These are phyloP conservation scores for Entamoeba dispar DNA, from an alignment of 208 protist species.

Conservation along the genomic window DNA sequence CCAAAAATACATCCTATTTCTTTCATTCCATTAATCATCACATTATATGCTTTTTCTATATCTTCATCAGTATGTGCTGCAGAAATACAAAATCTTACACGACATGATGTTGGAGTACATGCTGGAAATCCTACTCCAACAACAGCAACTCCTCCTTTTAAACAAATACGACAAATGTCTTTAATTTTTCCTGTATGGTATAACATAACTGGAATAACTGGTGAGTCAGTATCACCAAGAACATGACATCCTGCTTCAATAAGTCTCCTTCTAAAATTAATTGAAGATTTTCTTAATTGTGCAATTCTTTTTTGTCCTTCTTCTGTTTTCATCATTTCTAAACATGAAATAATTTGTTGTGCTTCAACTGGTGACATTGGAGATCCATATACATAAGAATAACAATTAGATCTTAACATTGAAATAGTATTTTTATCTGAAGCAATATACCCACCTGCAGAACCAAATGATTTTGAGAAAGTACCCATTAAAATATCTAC, in stretches of 20 bases:
- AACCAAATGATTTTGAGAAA: slow-evolving; percentile 55
- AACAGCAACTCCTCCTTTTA: slow-evolving; percentile 62
- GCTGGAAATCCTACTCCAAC: slow-evolving; percentile 89
- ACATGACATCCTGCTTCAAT: slow-evolving; percentile 41
- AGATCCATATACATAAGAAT: slow-evolving; percentile 46
- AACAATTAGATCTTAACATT: slow-evolving; percentile 46
- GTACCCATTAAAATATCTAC: slow-evolving; percentile 62
- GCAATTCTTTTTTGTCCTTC: background rate
- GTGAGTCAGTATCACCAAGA: slow-evolving; percentile 56
- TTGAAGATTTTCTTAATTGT: slow-evolving; percentile 11
- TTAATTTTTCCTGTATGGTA: slow-evolving; percentile 67
- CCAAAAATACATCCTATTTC: background rate
- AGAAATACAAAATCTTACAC: slow-evolving; percentile 59
- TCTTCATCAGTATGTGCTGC: slow-evolving; percentile 57
- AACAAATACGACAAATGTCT: slow-evolving; percentile 51
- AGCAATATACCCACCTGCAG: slow-evolving; percentile 48
- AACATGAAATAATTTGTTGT: slow-evolving; percentile 57
- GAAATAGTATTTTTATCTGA: slow-evolving; percentile 12
- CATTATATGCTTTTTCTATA: background rate
- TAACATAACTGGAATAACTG: slow-evolving; percentile 75
- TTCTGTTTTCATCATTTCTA: slow-evolving; percentile 22
- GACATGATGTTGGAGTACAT: slow-evolving; percentile 59
- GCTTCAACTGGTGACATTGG: slow-evolving; percentile 56
- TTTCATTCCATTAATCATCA: background rate
- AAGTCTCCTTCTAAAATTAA: slow-evolving; percentile 16